Evolutionary conservation across 2,329 filamentous ascomycete species (phyloP).

Genomic region (Ceratocystis smalleyi): DNA sequence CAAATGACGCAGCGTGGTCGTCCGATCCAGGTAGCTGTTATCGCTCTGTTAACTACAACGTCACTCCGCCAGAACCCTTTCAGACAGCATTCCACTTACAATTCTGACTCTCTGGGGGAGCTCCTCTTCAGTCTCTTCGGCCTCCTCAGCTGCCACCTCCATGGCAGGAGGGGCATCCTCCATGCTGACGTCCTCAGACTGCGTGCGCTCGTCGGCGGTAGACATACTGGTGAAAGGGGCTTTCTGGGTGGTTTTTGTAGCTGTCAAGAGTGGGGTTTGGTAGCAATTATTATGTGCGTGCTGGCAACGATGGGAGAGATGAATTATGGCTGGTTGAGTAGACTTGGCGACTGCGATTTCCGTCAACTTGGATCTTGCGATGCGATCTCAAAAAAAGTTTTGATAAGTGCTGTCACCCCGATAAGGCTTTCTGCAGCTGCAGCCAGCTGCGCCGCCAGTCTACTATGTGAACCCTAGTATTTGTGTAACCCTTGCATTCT

Average conservation of each 20-base stretch:
- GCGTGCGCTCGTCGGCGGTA: constrained; percentile 9
- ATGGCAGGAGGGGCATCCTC: constrained; percentile 29
- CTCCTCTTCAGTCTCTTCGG: constrained; percentile 32
- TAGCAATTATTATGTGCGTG: too few relatives aligned
- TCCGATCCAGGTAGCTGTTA: constrained; percentile 67
- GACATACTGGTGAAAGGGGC: constrained; percentile 6
- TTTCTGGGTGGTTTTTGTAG: background rate
- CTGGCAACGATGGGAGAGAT: background rate
- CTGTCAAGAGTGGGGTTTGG: background rate
- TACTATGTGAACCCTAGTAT: background rate
- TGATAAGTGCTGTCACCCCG: background rate
- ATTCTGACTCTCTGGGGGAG: constrained; percentile 42
- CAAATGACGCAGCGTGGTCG: constrained; percentile 83
- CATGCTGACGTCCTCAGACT: constrained; percentile 27
- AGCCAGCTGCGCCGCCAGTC: background rate
- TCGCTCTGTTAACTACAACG: background rate
- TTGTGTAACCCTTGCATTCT: background rate
- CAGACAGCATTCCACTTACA: constrained; percentile 28
- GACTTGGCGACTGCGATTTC: background rate
- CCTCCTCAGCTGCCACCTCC: constrained; percentile 22
- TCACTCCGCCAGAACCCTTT: background rate
- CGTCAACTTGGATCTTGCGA: background rate
- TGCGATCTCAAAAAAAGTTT: constrained; percentile 6
- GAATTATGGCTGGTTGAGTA: background rate
- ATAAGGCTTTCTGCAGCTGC: background rate